These are phyloP conservation scores for Pezicula neosporulosa DNA, from an alignment of 2,329 filamentous ascomycete species.

Conservation along the genomic window DNA sequence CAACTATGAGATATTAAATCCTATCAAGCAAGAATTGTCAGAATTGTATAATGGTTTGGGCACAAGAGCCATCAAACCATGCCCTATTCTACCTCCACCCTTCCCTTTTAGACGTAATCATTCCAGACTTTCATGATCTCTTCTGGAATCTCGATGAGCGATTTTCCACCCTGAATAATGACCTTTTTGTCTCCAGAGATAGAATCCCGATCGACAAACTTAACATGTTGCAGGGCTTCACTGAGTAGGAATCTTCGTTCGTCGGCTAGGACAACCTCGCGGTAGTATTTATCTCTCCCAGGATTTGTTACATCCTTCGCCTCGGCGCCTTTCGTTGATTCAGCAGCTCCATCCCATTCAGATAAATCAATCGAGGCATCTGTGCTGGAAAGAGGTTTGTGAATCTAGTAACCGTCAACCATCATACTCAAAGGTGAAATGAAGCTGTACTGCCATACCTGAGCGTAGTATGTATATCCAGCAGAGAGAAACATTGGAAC, in stretches of 20 bases:
- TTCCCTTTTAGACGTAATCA: conserved; percentile 15
- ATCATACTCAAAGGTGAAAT: background rate
- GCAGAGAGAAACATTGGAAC: conserved; percentile 19
- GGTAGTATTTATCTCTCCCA: conserved; percentile 20
- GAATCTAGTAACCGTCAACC: background rate
- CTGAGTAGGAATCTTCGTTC: conserved; percentile 18
- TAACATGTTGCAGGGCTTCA: conserved; percentile 17
- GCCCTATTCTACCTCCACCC: background rate
- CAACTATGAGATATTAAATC: no score
- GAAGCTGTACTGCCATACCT: conserved; percentile 6
- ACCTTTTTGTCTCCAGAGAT: conserved; percentile 15
- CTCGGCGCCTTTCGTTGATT: background rate
- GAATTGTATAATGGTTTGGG: no score
- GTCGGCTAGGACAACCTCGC: conserved; percentile 16
- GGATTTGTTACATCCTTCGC: background rate
- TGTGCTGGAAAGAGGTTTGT: conserved; percentile 1
- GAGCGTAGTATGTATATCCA: conserved; percentile 16
- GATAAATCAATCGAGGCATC: conserved; percentile 2
- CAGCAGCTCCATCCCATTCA: conserved; percentile 4
- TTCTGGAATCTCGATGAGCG: conserved; percentile 15
- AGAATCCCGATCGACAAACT: conserved; percentile 5
- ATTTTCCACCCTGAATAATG: conserved; percentile 18
- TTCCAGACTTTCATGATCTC: conserved; percentile 19
- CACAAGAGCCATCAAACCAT: no score
- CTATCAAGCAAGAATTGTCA: no score